Evolutionary conservation across 352 stramenopile genomes (phyloP).

Genomic region (Blastocystis sp.): DNA sequence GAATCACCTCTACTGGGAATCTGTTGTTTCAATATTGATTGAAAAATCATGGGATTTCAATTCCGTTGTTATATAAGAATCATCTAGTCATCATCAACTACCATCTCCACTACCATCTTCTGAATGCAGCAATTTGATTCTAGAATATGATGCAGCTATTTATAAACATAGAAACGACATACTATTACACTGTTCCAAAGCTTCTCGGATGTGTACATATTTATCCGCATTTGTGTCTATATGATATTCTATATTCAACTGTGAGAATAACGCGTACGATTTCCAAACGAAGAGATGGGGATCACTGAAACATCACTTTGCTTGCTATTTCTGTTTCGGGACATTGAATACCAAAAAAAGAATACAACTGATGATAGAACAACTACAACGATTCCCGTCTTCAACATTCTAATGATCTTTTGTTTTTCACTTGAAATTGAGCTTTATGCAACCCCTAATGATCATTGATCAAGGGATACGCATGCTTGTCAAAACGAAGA

Average conservation of each 20-base stretch:
- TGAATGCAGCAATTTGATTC: not conserved
- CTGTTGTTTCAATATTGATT: too few relatives aligned
- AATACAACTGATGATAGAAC: not conserved
- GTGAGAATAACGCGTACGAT: not conserved
- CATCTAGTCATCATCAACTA: not conserved
- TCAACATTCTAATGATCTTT: too few relatives aligned
- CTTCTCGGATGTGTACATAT: constrained; percentile 2
- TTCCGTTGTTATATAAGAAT: not conserved
- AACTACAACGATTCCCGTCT: not conserved
- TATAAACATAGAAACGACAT: not conserved
- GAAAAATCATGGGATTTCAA: too few relatives aligned
- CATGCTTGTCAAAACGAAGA: constrained; percentile 61
- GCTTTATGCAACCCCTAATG: too few relatives aligned
- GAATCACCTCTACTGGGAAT: too few relatives aligned
- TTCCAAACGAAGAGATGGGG: not conserved
- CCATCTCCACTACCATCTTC: not conserved
- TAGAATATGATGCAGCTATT: not conserved
- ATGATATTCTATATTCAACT: not conserved
- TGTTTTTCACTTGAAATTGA: too few relatives aligned
- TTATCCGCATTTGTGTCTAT: constrained; percentile 14
- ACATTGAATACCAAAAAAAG: not conserved
- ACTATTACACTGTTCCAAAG: not conserved
- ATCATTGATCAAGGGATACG: not conserved
- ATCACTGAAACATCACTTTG: not conserved
- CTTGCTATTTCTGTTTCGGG: not conserved